These are phyloP conservation scores for Ophiostoma sp. DNA, from an alignment of 2,329 filamentous ascomycete species.

Conservation along the genomic window DNA sequence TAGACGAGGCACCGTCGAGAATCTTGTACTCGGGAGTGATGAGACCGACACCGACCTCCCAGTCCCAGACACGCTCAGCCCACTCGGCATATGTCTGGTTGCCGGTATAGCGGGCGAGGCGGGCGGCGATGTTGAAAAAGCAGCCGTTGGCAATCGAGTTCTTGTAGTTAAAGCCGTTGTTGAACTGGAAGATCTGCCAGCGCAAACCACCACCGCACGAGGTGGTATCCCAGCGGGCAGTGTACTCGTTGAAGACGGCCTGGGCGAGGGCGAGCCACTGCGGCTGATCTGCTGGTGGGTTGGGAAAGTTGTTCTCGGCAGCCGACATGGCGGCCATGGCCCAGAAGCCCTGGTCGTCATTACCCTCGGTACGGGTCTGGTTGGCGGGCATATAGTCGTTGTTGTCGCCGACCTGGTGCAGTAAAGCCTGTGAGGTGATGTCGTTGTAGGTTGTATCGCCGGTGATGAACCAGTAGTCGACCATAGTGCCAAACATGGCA, in stretches of 20 bases:
- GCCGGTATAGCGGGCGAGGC: constrained; percentile 70
- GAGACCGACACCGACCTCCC: constrained; percentile 52
- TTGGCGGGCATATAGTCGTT: constrained; percentile 62
- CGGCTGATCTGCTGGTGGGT: constrained; percentile 56
- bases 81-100: constrained; percentile 73
- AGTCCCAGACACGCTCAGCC: constrained; percentile 66
- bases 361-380: constrained; percentile 57
- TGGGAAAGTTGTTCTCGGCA: constrained; percentile 68
- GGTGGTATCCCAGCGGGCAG: constrained; percentile 59
- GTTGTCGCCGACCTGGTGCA: constrained; percentile 56
- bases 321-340: constrained; percentile 75
- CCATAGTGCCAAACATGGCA: constrained; percentile 62
- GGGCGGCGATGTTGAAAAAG: constrained; percentile 64
- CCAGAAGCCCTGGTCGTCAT: constrained; percentile 81
- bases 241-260: constrained; percentile 75
- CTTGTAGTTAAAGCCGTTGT: constrained; percentile 64
- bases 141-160: constrained; percentile 64
- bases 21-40: constrained; percentile 52
- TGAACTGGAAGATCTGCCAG: constrained; percentile 81
- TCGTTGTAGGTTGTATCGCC: constrained; percentile 61
- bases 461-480: constrained; percentile 69
- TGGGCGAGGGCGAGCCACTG: constrained; percentile 75
- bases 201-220: constrained; percentile 69
- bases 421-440: constrained; percentile 52
- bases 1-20: constrained; percentile 50